Conservation (phyloP, 805 yeast species). For the Candida michaelii region DNA sequence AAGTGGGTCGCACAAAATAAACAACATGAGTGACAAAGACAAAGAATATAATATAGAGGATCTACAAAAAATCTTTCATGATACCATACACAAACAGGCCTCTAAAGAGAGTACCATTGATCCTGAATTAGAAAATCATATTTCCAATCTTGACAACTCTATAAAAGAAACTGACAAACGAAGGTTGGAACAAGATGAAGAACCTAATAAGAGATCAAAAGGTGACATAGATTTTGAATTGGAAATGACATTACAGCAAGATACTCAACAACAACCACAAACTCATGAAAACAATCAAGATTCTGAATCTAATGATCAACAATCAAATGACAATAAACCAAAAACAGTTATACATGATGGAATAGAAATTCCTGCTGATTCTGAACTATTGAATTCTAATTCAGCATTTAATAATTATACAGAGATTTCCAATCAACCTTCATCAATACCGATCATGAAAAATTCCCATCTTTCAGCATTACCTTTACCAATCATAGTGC, state of each 20-base stretch:
- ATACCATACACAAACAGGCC: conserved; percentile 8
- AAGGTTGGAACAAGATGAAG: conserved; percentile 1
- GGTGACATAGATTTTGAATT: conserved; percentile 18
- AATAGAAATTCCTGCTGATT: conserved; percentile 36
- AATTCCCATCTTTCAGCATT: conserved; percentile 59
- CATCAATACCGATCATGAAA: conserved; percentile 32
- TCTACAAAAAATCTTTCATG: conserved; percentile 16
- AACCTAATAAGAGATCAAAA: background rate
- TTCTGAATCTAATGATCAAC: background rate
- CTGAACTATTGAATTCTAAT: conserved; percentile 41
- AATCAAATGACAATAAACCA: conserved; percentile 3
- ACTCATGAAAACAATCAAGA: background rate
- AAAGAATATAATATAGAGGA: conserved; percentile 12
- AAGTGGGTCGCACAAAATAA: conserved; percentile 7
- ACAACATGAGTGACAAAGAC: conserved; percentile 9
- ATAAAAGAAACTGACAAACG: background rate
- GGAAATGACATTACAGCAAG: conserved; percentile 15
- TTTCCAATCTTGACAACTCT: background rate
- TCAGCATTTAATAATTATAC: conserved; percentile 43
- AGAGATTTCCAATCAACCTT: conserved; percentile 39
- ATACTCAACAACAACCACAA: background rate
- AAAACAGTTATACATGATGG: conserved; percentile 22
- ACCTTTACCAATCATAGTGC: conserved; percentile 58
- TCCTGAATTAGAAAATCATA: conserved; percentile 3
- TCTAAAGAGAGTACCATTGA: conserved; percentile 4